Evolutionary conservation across 2,329 filamentous ascomycete species (phyloP).

Genomic region (Fusarium subtropicale): DNA sequence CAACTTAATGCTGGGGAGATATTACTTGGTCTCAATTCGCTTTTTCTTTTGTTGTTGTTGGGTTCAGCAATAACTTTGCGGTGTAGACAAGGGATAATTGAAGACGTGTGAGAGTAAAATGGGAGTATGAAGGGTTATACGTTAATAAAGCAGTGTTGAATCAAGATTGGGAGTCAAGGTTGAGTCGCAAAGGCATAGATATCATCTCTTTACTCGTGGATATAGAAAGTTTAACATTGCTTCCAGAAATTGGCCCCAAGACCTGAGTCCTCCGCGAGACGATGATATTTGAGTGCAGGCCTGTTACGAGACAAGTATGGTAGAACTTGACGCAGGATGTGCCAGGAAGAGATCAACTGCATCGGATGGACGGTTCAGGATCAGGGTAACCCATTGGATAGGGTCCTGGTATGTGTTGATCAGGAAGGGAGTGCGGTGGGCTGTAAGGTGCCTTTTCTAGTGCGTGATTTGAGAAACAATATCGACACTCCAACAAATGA

Average conservation of each 20-base stretch:
- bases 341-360: slow-evolving; percentile 45
- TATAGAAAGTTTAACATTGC: slow-evolving; percentile 42
- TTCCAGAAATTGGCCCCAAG: slow-evolving; percentile 28
- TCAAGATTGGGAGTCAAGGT: slow-evolving; percentile 45
- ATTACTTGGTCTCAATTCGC: background rate
- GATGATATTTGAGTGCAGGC: slow-evolving; percentile 20
- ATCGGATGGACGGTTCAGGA: slow-evolving; percentile 50
- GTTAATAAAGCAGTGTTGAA: slow-evolving; percentile 32
- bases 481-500: background rate
- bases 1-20: background rate
- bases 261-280: slow-evolving; percentile 37
- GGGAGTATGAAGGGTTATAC: slow-evolving; percentile 29
- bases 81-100: background rate
- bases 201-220: slow-evolving; percentile 35
- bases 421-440: slow-evolving; percentile 46
- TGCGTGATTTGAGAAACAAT: background rate
- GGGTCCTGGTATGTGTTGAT: slow-evolving; percentile 44
- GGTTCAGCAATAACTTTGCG: background rate
- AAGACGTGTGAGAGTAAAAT: background rate
- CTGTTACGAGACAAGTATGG: slow-evolving; percentile 43
- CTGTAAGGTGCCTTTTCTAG: slow-evolving; percentile 49
- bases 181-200: slow-evolving; percentile 41
- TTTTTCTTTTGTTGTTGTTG: background rate
- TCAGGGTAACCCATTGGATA: slow-evolving; percentile 52
- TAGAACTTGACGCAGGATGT: slow-evolving; percentile 44